Evolutionary conservation across 306 rosid species (phyloP), one percentile per base, ranked within the genome.

Genomic region (Cajanus cajan): DNA sequence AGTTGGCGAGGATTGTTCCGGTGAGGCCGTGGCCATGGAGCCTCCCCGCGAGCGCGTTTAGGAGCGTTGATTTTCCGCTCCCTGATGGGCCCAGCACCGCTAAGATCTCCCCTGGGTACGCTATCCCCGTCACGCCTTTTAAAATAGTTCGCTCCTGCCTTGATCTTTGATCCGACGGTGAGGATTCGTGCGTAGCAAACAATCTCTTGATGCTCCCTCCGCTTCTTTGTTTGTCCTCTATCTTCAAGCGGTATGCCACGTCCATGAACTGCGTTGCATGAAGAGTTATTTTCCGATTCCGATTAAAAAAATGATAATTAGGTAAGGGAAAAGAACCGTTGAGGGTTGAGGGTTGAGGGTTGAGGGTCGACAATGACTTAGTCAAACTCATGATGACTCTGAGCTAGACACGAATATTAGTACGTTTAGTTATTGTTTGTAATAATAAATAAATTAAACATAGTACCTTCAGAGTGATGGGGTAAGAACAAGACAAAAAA

Each of bases 41-140:
- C 19, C 97, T 82, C 1, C 97, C 98, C 0, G 93, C 88, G 0
- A 94, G 80, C 0, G 96, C 93, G 70, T 92, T 94, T 6, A 94
- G 87, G 25, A 94, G 92, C 75, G 98, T 92, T 0, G 97, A 92
- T 85, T 94, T 94, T 0, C 98, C 98, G 36, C 98, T 94, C 0
- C 98, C 98, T 0, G 98, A 94, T 4, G 98, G 98, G 3, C 98
- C 98, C 0, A 94, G 90, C 15, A 94, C 71, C 62, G 97, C 96
- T 43, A 94, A 85, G 86, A 90, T 89, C 76, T 94, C 92, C 0
- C 98, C 98, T 7, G 98, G 96, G 25, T 67, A 80, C 8, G 88
- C 98, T 84, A 89, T 85, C 2, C 98, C 98, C 0, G 98, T 88
- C 6, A 94, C 80, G 0, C 94, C 93, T 4, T 88, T 83, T 4